A percentile compares a stretch with the other conserved stretches of the same genome.
Evolutionary conservation across 2,329 filamentous ascomycete species (phyloP).

Genomic region (Phymatotrichopsis omnivora): DNA sequence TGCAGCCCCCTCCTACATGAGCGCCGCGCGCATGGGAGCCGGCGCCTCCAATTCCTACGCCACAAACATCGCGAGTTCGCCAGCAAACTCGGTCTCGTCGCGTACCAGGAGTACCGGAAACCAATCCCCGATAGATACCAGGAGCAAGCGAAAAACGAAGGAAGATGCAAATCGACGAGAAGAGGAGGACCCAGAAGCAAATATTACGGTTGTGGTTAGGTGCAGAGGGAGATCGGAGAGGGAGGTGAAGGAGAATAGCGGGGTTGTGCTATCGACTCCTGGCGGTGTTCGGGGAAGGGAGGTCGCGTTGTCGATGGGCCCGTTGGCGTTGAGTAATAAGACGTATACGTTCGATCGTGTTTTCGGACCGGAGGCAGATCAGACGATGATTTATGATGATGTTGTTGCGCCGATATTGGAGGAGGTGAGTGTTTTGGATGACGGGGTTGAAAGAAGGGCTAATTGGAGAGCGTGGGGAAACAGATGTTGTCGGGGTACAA

Average conservation of each 20-base stretch:
- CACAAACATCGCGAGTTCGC: constrained; percentile 18
- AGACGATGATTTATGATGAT: constrained; percentile 89
- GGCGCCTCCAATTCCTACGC: too few species aligned
- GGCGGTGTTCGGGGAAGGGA: constrained; percentile 78
- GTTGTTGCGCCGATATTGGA: constrained; percentile 87
- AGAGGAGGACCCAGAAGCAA: constrained; percentile 62
- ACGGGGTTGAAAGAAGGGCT: not conserved
- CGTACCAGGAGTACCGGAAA: constrained; percentile 8
- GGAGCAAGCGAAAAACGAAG: constrained; percentile 10
- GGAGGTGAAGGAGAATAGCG: constrained; percentile 88
- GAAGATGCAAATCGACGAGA: constrained; percentile 42
- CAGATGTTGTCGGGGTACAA: constrained; percentile 92
- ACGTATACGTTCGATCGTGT: constrained; percentile 95
- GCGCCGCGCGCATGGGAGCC: constrained; percentile 17
- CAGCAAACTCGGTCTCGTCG: constrained; percentile 18
- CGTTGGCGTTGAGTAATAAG: constrained; percentile 87
- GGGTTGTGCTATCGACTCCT: constrained; percentile 69
- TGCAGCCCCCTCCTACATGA: constrained; percentile 17
- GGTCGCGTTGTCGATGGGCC: constrained; percentile 83
- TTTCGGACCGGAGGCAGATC: constrained; percentile 88
- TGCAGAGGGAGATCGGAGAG: constrained; percentile 88
- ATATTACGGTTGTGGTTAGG: constrained; percentile 93
- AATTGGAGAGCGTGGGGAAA: not conserved
- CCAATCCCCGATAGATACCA: constrained; percentile 12
- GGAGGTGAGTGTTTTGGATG: constrained; percentile 52